Evolutionary conservation across 306 rosid genomes (phyloP).

Genomic region (Quercus wislizeni): DNA sequence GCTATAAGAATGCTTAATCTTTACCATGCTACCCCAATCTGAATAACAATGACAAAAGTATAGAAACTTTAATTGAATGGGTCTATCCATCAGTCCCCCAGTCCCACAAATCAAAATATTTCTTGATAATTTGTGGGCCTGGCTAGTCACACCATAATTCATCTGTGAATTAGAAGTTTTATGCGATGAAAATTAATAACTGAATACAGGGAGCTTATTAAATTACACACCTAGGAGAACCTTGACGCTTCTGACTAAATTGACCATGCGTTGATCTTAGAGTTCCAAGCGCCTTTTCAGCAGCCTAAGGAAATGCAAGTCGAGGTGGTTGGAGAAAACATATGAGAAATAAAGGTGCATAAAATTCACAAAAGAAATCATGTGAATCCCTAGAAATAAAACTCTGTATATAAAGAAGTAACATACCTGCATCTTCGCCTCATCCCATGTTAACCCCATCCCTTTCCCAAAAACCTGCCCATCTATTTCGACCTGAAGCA

Average conservation of each 20-base stretch:
- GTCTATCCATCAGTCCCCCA: not conserved
- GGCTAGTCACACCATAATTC: not conserved
- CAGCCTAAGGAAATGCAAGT: slow-evolving; percentile 54
- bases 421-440: slow-evolving; percentile 76
- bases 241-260: slow-evolving; percentile 52
- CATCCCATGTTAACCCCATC: slow-evolving; percentile 85
- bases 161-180: not conserved
- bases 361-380: slow-evolving; percentile 19
- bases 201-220: not conserved
- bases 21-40: not conserved
- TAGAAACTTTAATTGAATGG: not conserved
- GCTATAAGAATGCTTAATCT: not conserved
- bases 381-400: not conserved
- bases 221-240: slow-evolving; percentile 74
- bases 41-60: not conserved
- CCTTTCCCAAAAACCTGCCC: slow-evolving; percentile 82
- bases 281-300: slow-evolving; percentile 87
- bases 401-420: slow-evolving; percentile 6
- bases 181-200: not conserved
- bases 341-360: slow-evolving; percentile 9
- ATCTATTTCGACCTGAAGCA: slow-evolving; percentile 76
- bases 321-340: slow-evolving; percentile 19
- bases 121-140: not conserved
- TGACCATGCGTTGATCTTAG: slow-evolving; percentile 60
- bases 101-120: not conserved